Evolutionary conservation across 768 basidiomycete genomes (phyloP), one percentile per base, ranked within the genome.

Genomic region (Termitomyces sp.): DNA sequence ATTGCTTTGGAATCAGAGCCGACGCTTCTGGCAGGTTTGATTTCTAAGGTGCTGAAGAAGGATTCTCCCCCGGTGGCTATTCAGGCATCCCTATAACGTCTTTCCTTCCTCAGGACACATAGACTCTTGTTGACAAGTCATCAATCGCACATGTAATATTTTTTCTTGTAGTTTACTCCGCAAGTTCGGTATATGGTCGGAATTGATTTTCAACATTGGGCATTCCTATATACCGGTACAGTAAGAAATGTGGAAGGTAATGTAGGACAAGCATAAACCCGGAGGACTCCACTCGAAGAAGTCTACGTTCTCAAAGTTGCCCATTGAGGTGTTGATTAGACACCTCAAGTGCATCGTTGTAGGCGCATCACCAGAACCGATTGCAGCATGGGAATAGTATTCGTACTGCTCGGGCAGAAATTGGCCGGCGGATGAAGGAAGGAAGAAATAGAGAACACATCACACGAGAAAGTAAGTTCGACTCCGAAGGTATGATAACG

Each of bases 361-460:
- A 69, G 85, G 85, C 86, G 38, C 74, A 76, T 84, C 83, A 86
- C 83, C 85, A 88, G 86, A 88, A 88, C 85, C 85, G 84, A 80
- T 70, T 67, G 70, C 83, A 86, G 83, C 73, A 81, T 84, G 69
- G 80, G 35, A 15, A 74, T 71, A 64, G 66, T 62, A 70, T 38
- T 50, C 26, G 49, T 70, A 75, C 85, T 86, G 83, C 79, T 78
- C 85, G 85, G 85, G 85, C 85, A 87, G 85, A 88, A 86, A 81
- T 62, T 74, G 75, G 85, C 85, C 85, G 61, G 44, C 7, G 15
- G 4, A 26, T 46, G 44, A 52, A 54, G 24, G 46, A 48, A 42
- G 49, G 47, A 57, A n/a, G n/a, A n/a, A n/a, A n/a, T 51, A 45
- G 45, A 51, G 51, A 45, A 61, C 42, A 22, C 6, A 38, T 47